These are phyloP conservation scores for Helminthosporium solani DNA, from an alignment of 2,329 filamentous ascomycete species.

Conservation along the genomic window DNA sequence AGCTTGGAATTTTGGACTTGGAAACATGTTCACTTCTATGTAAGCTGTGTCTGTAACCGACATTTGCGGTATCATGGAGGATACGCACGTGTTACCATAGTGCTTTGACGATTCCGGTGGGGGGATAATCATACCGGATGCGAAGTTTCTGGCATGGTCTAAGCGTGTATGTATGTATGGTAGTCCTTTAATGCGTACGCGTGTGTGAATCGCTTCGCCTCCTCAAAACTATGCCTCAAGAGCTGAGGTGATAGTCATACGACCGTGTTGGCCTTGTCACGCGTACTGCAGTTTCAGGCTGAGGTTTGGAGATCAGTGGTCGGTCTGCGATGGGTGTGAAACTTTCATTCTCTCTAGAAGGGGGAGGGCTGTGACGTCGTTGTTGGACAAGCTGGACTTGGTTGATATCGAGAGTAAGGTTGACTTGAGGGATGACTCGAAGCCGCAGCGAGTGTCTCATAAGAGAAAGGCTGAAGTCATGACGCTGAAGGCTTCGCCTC, in stretches of 20 bases:
- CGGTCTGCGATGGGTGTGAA: not conserved
- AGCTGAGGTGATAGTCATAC: slow-evolving; percentile 9
- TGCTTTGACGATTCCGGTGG: slow-evolving; percentile 11
- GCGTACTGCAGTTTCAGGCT: slow-evolving; percentile 2
- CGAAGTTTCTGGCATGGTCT: slow-evolving; percentile 6
- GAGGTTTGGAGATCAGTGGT: slow-evolving; percentile 1
- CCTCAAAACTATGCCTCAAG: slow-evolving; percentile 2
- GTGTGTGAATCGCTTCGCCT: slow-evolving; percentile 2
- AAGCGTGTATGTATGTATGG: no score
- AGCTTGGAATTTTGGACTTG: slow-evolving; percentile 2
- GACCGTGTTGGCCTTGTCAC: slow-evolving; percentile 4
- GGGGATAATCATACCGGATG: slow-evolving; percentile 16
- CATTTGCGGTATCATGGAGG: slow-evolving; percentile 13
- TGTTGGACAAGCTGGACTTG: slow-evolving; percentile 1
- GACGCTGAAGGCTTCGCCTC: not conserved
- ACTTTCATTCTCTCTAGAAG: not conserved
- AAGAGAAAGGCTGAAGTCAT: not conserved
- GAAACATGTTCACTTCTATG: no score
- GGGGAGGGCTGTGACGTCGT: not conserved
- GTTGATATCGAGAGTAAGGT: not conserved
- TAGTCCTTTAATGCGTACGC: slow-evolving; percentile 1
- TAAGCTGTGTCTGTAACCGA: slow-evolving; percentile 11
- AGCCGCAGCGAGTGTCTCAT: no score
- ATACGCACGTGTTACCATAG: slow-evolving; percentile 9
- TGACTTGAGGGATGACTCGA: not conserved